These are phyloP conservation scores for Condylostoma magnum DNA, from an alignment of 169 alveolate species.

Conservation along the genomic window DNA sequence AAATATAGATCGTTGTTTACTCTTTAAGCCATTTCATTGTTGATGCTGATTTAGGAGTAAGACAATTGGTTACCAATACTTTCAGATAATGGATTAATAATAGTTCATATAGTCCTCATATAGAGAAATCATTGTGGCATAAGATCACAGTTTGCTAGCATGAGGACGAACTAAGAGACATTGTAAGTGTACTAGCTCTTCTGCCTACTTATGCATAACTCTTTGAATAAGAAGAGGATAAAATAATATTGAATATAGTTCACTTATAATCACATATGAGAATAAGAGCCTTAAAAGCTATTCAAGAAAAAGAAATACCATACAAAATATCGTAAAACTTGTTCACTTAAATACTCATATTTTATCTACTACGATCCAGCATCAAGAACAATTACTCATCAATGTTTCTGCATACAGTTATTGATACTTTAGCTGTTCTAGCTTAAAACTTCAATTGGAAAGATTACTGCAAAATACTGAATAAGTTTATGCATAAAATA, in stretches of 20 bases:
- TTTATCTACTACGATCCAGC: constrained; percentile 1
- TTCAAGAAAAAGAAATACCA: not conserved
- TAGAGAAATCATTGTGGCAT: not conserved
- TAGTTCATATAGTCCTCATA: not conserved
- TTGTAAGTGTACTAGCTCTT: constrained; percentile 2
- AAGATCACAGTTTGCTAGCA: not conserved
- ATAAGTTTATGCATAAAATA: not conserved
- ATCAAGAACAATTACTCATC: not conserved
- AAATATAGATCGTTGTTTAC: not conserved
- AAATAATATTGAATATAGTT: not conserved
- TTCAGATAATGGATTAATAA: not conserved
- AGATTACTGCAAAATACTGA: not conserved
- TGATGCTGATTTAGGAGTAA: not conserved
- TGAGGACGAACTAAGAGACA: constrained; percentile 10
- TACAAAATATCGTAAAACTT: not conserved
- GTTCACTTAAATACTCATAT: not conserved
- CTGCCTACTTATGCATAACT: not conserved
- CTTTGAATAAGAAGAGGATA: not conserved
- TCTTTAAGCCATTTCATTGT: constrained; percentile 1
- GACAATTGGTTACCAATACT: not conserved
- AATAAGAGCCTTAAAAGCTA: not conserved
- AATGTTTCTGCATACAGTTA: not conserved
- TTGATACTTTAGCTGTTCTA: not conserved
- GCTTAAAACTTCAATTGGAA: not conserved
- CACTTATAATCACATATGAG: constrained; percentile 17